Base-by-base conservation (phyloP, 805 yeast species). In the Candida namnaoensis region DNA sequence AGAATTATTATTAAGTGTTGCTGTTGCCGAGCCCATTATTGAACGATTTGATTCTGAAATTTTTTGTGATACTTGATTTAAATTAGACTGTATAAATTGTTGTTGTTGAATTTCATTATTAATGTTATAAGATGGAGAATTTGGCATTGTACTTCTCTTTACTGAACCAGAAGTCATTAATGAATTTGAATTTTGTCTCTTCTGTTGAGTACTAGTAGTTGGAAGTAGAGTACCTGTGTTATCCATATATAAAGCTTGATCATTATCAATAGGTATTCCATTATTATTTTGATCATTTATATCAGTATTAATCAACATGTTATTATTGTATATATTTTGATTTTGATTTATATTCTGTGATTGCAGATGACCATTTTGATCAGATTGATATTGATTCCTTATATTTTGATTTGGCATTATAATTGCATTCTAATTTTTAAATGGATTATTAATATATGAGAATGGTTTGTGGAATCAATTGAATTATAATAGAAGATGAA, bases 141-240 rank as follows among this genome's bases (percentile, higher is more conserved):
- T 40, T 13, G 41, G 37, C 5, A 35, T 26, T 5, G 35, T 36
- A 25, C 38, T 32, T 32, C 42, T 40, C 26, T 40, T 40, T 5
- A 35, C 25, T 5, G 42, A 30, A 6, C 42, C 42, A 11, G 38
- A 36, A 27, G 32, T 32, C 12, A 30, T 9, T 4, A 40, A 27
- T 2, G 44, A 41, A 27, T 38, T 35, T 14, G 44, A 41, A 24
- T 41, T 41, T 23, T 41, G 44, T 28, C 44, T 38, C 32, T 41
- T 41, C 24, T 41, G 44, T 19, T 35, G 38, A 35, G 32, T 38
- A 36, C 41, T 47, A 38, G 33, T 40, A 39, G 42, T 7, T 9
- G 32, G 6, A 9, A 11, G n/a, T 30, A 12, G n/a, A n/a, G n/a
- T 11, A 9, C n/a, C 32, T 30, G 12, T 9, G 10, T 30, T n/a